phyloP scores from a whole-genome alignment of 257 asterid species.

The Solanum arcanum region DNA sequence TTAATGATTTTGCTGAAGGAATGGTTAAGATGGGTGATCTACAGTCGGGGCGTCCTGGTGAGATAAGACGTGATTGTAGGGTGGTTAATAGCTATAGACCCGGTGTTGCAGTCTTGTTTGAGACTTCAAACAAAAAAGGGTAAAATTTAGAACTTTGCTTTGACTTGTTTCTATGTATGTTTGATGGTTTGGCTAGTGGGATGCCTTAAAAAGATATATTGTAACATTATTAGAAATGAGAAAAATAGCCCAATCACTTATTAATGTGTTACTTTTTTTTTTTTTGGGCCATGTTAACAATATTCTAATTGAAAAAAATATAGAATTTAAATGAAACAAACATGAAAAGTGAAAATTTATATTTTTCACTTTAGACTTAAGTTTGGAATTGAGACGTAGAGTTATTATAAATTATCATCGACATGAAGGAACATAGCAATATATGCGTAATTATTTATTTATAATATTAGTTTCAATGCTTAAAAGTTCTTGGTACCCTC shows the following conservation, averaged over 20 bases:
- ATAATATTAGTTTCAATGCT: neutral
- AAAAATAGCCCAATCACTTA: neutral
- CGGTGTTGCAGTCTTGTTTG: neutral
- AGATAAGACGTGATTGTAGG: slow-evolving; percentile 58
- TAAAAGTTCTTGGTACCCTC: neutral
- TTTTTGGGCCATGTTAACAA: too few relatives aligned
- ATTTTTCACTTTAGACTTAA: neutral
- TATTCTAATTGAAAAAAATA: too few relatives aligned
- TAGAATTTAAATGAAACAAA: neutral
- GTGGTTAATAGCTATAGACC: slow-evolving; percentile 19
- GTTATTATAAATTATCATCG: neutral
- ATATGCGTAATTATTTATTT: neutral
- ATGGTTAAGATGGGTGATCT: slow-evolving; percentile 75
- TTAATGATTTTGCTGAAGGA: slow-evolving; percentile 48
- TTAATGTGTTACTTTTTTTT: neutral
- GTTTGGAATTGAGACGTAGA: neutral
- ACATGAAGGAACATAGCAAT: neutral
- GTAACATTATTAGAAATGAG: neutral
- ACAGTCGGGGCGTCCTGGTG: slow-evolving; percentile 50
- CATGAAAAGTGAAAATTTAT: neutral
- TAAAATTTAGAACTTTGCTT: neutral
- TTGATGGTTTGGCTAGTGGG: neutral
- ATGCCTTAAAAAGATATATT: neutral
- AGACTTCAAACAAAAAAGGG: neutral
- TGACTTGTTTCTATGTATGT: neutral